phyloP scores from a whole-genome alignment of 73 alveolate genomes.

The Diophrys sp. region DNA sequence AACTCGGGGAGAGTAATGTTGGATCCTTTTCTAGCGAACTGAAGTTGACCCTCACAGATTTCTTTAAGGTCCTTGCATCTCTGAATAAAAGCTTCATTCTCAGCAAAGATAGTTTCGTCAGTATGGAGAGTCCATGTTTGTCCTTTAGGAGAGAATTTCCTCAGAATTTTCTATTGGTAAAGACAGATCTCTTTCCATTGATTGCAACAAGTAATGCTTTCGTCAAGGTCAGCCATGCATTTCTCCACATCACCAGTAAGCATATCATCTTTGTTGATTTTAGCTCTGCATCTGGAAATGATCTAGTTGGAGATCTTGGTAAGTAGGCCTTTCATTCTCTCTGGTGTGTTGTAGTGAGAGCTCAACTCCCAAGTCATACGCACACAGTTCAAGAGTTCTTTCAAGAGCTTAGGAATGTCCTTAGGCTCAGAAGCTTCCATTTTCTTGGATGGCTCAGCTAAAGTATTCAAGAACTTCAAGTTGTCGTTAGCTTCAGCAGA shows the following conservation, averaged over 20 bases:
- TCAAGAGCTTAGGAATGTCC: constrained; percentile 83
- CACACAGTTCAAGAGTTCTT: constrained; percentile 82
- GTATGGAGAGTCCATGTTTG: constrained; percentile 65
- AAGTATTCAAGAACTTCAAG: constrained; percentile 70
- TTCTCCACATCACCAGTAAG: constrained; percentile 90
- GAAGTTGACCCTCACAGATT: constrained; percentile 96
- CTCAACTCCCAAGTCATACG: constrained; percentile 92
- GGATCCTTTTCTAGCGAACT: constrained; percentile 94
- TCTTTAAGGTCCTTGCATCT: constrained; percentile 98
- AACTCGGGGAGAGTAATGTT: constrained; percentile 86
- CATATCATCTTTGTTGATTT: constrained; percentile 85
- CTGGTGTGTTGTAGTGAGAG: constrained; percentile 85
- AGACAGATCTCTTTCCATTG: constrained; percentile 89
- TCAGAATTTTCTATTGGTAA: constrained; percentile 48
- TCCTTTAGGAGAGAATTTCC: constrained; percentile 47
- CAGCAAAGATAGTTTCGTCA: constrained; percentile 97
- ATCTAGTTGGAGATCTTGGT: constrained; percentile 91
- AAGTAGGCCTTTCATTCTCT: constrained; percentile 86
- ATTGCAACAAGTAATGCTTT: constrained; percentile 87
- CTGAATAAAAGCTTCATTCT: constrained; percentile 99
- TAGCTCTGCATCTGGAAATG: constrained; percentile 85
- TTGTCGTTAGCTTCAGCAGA: constrained; percentile 84
- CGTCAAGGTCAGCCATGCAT: constrained; percentile 87
- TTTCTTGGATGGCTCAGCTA: constrained; percentile 83
- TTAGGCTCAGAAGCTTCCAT: constrained; percentile 80